A percentile compares a stretch with the other conserved stretches of the same genome.
Conservation (phyloP, 2,329 filamentous ascomycete genomes). For the Cytospora mali region DNA sequence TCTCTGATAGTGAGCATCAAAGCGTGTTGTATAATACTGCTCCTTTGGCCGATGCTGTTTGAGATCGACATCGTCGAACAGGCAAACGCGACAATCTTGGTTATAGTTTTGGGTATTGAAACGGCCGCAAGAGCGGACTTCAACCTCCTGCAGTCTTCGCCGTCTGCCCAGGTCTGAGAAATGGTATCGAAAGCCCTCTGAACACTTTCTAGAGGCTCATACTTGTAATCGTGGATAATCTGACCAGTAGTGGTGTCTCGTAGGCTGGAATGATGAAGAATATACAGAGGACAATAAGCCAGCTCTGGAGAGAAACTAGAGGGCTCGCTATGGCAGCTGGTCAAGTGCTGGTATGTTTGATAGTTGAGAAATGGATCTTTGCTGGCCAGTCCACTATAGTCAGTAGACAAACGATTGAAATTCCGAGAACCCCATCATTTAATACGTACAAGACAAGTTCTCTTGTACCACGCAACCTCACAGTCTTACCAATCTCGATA, state of each 20-base stretch:
- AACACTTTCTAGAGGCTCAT: neutral
- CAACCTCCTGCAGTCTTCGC: neutral
- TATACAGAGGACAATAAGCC: neutral
- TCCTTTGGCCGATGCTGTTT: no score
- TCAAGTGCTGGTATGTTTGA: neutral
- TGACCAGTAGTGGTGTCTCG: neutral
- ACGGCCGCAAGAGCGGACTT: neutral
- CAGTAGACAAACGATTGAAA: neutral
- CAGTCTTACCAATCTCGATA: neutral
- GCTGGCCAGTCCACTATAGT: neutral
- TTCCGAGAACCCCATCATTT: neutral
- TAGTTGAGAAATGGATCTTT: neutral
- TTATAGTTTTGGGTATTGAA: neutral
- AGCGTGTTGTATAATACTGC: neutral
- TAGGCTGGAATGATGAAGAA: neutral
- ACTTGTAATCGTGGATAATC: neutral
- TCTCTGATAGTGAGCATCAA: neutral
- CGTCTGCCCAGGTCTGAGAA: neutral
- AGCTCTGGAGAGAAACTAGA: neutral
- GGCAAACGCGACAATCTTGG: conserved; percentile 6
- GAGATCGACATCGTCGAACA: neutral
- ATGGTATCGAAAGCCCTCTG: neutral
- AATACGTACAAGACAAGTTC: neutral
- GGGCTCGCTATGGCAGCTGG: neutral
- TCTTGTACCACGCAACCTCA: neutral